Evolutionary conservation across 129 eudicot species (phyloP).

Genomic region (Artemisia annua): DNA sequence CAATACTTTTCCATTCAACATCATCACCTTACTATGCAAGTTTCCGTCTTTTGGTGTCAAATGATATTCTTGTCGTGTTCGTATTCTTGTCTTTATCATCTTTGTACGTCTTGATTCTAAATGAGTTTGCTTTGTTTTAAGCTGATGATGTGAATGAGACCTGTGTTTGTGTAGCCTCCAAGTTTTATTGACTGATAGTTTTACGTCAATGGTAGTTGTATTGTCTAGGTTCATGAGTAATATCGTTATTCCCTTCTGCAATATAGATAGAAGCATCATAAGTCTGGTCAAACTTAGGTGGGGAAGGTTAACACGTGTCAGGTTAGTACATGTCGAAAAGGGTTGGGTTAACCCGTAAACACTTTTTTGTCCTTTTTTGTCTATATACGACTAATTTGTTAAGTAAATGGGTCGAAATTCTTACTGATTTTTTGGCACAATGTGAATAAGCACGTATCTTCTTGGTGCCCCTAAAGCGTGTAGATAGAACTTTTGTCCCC

Average conservation of each 20-base stretch:
- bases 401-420: constrained; percentile 2
- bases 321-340: too few relatives aligned
- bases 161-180: constrained; percentile 35
- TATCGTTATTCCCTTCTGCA: constrained; percentile 66
- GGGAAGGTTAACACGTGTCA: too few relatives aligned
- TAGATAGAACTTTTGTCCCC: constrained; percentile 71
- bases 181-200: constrained; percentile 36
- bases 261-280: constrained; percentile 4
- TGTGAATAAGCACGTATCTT: constrained; percentile 80
- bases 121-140: constrained; percentile 29
- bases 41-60: constrained; percentile 74
- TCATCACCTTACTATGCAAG: constrained; percentile 68
- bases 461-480: constrained; percentile 56
- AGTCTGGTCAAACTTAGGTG: background rate
- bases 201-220: constrained; percentile 45
- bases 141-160: constrained; percentile 36
- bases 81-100: constrained; percentile 5
- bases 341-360: too few relatives aligned
- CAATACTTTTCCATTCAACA: constrained; percentile 61
- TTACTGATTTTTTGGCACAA: constrained; percentile 81
- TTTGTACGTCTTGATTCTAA: constrained; percentile 23
- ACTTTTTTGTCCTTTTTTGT: too few relatives aligned
- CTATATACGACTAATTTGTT: too few relatives aligned
- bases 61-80: constrained; percentile 68
- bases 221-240: constrained; percentile 66